phyloP scores from a whole-genome alignment of 371 early-diverging fungal genomes.

The Apophysomyces trapeziformis region DNA sequence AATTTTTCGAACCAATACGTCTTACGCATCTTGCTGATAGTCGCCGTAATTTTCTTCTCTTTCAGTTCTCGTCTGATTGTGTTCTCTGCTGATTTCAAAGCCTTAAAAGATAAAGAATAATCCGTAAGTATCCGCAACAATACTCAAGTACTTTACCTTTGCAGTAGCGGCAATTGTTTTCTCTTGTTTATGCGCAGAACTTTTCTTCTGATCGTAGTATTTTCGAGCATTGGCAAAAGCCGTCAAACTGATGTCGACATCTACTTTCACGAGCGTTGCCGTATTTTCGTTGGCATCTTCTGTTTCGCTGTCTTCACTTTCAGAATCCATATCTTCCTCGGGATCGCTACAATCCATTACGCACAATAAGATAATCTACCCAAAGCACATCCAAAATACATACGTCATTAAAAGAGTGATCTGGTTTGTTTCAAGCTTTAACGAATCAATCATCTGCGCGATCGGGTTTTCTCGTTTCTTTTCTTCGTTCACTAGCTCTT shows the following conservation, averaged over 20 bases:
- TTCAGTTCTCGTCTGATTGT: conserved; percentile 86
- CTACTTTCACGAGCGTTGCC: conserved; percentile 54
- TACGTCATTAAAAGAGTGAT: conserved; percentile 62
- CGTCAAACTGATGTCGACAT: conserved; percentile 85
- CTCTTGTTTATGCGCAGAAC: conserved; percentile 83
- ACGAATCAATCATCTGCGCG: conserved; percentile 70
- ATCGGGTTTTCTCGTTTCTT: conserved; percentile 78
- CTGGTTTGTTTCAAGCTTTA: conserved; percentile 79
- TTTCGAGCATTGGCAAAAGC: conserved; percentile 93
- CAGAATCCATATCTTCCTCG: conserved; percentile 32
- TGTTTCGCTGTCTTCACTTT: conserved; percentile 27
- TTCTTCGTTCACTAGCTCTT: conserved; percentile 85
- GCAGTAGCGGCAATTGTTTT: conserved; percentile 87
- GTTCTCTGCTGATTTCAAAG: conserved; percentile 87
- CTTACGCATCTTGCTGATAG: conserved; percentile 87
- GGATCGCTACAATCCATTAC: conserved; percentile 33
- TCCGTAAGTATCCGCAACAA: background rate
- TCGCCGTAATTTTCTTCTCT: conserved; percentile 70
- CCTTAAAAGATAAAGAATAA: conserved; percentile 33
- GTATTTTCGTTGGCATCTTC: conserved; percentile 45
- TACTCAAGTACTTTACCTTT: conserved; percentile 40
- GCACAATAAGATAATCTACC: too few relatives aligned
- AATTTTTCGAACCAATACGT: conserved; percentile 99
- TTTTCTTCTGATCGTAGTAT: conserved; percentile 87
- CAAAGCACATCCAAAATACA: background rate